These are phyloP conservation scores for Rhizopus stolonifer DNA, from an alignment of 371 early-diverging fungal genomes.

Conservation along the genomic window DNA sequence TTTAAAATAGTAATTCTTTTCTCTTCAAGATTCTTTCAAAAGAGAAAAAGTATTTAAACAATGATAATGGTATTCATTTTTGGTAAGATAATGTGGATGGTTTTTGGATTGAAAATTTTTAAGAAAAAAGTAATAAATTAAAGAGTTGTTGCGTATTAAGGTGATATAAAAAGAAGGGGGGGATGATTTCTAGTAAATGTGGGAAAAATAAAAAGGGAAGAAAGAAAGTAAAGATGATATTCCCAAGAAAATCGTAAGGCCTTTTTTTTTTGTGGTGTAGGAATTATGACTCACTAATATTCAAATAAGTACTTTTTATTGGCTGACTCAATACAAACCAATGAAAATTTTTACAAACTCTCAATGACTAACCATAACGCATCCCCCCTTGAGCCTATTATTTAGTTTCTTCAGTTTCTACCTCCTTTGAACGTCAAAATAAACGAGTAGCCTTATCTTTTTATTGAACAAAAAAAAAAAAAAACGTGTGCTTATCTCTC, in stretches of 20 bases:
- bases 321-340: neutral
- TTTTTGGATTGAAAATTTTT: neutral
- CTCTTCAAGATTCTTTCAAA: neutral
- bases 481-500: too few relatives aligned
- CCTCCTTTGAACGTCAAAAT: too few relatives aligned
- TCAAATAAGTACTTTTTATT: neutral
- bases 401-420: too few relatives aligned
- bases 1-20: neutral
- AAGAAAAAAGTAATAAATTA: neutral
- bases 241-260: neutral
- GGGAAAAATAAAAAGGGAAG: neutral
- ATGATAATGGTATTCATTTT: neutral
- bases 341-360: constrained; percentile 3
- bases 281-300: neutral
- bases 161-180: neutral
- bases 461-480: too few relatives aligned
- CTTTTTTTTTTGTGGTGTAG: neutral
- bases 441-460: too few relatives aligned
- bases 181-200: neutral
- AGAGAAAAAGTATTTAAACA: constrained; percentile 2
- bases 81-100: too few relatives aligned
- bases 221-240: neutral
- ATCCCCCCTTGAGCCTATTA: neutral
- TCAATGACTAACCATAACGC: neutral
- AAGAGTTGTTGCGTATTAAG: neutral